Percentiles rank a stretch among this genome's conserved stretches.
These are phyloP conservation scores for Cladorrhinum sp. DNA, from an alignment of 2,329 filamentous ascomycete species.

Conservation along the genomic window DNA sequence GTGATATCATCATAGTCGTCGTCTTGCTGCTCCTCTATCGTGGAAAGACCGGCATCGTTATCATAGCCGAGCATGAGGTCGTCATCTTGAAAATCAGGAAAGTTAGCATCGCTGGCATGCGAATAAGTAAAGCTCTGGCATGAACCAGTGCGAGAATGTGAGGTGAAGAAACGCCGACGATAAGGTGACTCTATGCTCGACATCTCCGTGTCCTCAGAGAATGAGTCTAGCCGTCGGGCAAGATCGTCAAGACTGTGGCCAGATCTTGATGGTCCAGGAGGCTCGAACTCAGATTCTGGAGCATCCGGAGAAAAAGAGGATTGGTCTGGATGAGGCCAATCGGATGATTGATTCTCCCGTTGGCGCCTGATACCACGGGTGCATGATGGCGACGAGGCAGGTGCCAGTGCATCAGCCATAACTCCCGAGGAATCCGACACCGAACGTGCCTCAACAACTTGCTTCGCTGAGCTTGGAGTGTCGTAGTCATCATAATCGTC, in stretches of 20 bases:
- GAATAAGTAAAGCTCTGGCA: slow-evolving; percentile 15
- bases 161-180: background rate
- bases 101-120: slow-evolving; percentile 21
- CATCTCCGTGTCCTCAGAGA: background rate
- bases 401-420: background rate
- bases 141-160: slow-evolving; percentile 7
- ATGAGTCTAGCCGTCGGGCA: background rate
- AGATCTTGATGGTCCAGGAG: background rate
- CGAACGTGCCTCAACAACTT: background rate
- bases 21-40: slow-evolving; percentile 18
- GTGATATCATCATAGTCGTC: slow-evolving; percentile 16
- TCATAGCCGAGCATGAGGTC: slow-evolving; percentile 18
- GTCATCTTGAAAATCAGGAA: slow-evolving; percentile 21
- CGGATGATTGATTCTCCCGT: background rate
- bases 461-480: background rate
- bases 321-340: background rate
- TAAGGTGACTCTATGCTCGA: background rate
- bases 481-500: slow-evolving; percentile 20
- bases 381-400: background rate
- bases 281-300: background rate
- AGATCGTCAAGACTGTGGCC: background rate
- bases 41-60: slow-evolving; percentile 16
- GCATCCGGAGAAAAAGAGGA: background rate
- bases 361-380: background rate
- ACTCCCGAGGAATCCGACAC: background rate